A percentile compares a stretch with the other conserved stretches of the same genome.
Evolutionary conservation across 73 alveolate genomes (phyloP).

Genomic region (Halteria grandinella): DNA sequence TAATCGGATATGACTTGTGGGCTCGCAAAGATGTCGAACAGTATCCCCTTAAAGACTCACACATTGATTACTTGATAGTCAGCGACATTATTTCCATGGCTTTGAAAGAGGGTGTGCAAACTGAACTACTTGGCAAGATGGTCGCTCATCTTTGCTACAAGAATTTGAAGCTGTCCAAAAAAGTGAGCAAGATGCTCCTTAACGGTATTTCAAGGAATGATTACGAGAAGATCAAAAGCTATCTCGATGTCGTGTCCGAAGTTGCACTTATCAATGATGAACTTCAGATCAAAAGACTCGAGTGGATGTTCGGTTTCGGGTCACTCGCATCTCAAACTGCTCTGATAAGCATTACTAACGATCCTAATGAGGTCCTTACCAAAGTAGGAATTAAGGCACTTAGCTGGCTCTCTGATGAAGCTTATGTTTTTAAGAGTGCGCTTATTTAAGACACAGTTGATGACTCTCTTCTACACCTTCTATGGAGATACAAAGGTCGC

Average conservation of each 20-base stretch:
- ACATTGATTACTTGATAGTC: too few relatives aligned
- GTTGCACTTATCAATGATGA: constrained; percentile 59
- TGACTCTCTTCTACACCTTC: constrained; percentile 58
- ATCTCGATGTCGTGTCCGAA: constrained; percentile 52
- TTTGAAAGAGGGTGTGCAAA: constrained; percentile 44
- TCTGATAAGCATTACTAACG: not conserved
- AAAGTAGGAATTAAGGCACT: constrained; percentile 36
- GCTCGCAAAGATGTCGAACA: not conserved
- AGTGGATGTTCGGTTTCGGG: constrained; percentile 73
- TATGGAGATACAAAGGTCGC: constrained; percentile 74
- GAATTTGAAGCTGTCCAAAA: constrained; percentile 37
- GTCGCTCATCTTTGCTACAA: constrained; percentile 63
- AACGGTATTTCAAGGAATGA: constrained; percentile 60
- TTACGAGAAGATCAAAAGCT: constrained; percentile 65
- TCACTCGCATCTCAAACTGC: not conserved
- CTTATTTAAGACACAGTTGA: not conserved
- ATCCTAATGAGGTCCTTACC: constrained; percentile 1
- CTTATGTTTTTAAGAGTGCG: constrained; percentile 17
- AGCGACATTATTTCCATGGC: constrained; percentile 35
- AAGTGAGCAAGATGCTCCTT: constrained; percentile 44
- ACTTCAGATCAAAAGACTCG: constrained; percentile 48
- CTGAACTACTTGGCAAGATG: constrained; percentile 54
- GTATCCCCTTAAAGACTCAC: too few relatives aligned
- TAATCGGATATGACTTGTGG: not conserved
- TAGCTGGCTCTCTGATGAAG: constrained; percentile 38